Evolutionary conservation across 2,329 filamentous ascomycete species (phyloP).

Genomic region (Intubia oerlemansii): DNA sequence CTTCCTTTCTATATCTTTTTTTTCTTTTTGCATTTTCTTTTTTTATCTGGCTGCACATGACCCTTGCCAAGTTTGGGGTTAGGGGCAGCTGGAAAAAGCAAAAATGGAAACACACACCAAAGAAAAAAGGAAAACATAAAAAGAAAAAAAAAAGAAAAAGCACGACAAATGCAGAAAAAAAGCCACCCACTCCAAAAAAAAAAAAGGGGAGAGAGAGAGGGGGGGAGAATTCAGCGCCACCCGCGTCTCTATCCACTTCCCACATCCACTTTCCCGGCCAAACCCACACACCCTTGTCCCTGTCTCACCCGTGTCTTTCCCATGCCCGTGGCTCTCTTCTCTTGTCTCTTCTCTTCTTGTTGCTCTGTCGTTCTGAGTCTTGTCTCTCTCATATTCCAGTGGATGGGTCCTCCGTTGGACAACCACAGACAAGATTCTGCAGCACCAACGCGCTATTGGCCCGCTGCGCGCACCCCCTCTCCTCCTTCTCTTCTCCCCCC

Average conservation of each 20-base stretch:
- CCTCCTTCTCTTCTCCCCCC: background rate
- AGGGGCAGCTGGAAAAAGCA: slow-evolving; percentile 1
- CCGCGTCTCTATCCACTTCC: no score
- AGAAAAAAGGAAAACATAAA: background rate
- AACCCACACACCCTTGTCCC: no score
- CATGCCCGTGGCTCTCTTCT: slow-evolving; percentile 6
- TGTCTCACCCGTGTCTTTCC: no score
- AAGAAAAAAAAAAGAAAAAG: slow-evolving; percentile 1
- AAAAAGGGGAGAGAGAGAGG: no score
- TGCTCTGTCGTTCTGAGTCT: slow-evolving; percentile 19
- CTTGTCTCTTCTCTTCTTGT: background rate
- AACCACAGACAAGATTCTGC: slow-evolving; percentile 17
- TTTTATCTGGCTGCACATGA: no score
- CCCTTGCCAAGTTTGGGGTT: slow-evolving; percentile 6
- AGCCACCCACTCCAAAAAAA: no score
- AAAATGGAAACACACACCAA: background rate
- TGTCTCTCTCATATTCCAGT: no score
- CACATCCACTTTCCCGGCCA: no score
- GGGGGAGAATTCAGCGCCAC: no score
- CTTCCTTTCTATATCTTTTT: background rate
- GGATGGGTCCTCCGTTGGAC: slow-evolving; percentile 32
- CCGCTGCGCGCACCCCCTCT: background rate
- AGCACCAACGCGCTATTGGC: slow-evolving; percentile 24
- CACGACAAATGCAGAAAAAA: slow-evolving; percentile 1
- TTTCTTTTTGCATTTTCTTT: background rate